phyloP scores from a whole-genome alignment of 1,139 yeast genomes.

The Kurtzmaniella quercitrusa region DNA sequence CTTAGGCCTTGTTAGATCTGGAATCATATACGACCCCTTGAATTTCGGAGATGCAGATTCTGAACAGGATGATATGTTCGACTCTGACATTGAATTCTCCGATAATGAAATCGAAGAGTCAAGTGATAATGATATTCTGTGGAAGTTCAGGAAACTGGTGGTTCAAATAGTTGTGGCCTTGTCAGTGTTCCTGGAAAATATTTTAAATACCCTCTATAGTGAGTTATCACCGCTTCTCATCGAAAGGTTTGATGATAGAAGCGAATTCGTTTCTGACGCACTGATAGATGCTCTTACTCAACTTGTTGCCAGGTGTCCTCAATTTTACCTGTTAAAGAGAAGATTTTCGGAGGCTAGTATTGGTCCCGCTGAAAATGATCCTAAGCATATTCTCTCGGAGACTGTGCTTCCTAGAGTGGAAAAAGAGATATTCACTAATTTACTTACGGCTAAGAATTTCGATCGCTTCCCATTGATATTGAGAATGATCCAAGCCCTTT shows the following conservation, averaged over 20 bases:
- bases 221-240: conserved; percentile 17
- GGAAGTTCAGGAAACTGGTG: conserved; percentile 64
- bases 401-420: conserved; percentile 15
- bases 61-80: conserved; percentile 33
- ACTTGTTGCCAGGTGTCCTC: conserved; percentile 4
- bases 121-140: conserved; percentile 53
- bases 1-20: conserved; percentile 31
- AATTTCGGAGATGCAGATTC: conserved; percentile 20
- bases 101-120: conserved; percentile 33
- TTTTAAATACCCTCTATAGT: conserved; percentile 11
- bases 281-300: conserved; percentile 29
- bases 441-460: conserved; percentile 18
- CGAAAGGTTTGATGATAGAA: conserved; percentile 32
- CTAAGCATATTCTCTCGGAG: conserved; percentile 11
- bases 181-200: neutral
- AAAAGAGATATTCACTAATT: conserved; percentile 14
- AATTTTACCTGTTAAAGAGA: conserved; percentile 4
- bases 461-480: conserved; percentile 21
- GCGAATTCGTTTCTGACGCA: conserved; percentile 36
- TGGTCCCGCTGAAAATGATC: conserved; percentile 10
- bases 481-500: conserved; percentile 27
- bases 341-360: conserved; percentile 15
- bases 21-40: conserved; percentile 59
- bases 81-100: conserved; percentile 31
- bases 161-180: conserved; percentile 30